These are phyloP conservation scores for Emmonsia crescens DNA, from an alignment of 2,329 filamentous ascomycete genomes.

Conservation along the genomic window DNA sequence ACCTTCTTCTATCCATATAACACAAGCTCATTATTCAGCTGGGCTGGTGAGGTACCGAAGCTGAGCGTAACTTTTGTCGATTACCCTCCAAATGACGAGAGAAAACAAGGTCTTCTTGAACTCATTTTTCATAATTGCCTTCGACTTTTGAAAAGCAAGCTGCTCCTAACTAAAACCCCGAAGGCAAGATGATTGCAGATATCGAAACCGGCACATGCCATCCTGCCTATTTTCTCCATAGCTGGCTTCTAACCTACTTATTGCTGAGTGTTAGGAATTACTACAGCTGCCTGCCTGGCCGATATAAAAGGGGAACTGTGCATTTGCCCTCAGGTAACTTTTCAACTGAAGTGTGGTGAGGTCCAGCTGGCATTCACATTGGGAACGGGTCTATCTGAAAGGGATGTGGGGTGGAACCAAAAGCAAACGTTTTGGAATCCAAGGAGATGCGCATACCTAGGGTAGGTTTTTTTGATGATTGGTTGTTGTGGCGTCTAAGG, in stretches of 20 bases:
- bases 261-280: background rate
- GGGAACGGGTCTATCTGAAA: background rate
- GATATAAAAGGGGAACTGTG: background rate
- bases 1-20: no score
- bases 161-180: no score
- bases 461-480: background rate
- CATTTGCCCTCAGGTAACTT: background rate
- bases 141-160: no score
- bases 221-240: background rate
- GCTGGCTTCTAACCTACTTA: no score
- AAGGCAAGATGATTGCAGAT: no score
- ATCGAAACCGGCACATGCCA: background rate
- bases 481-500: background rate
- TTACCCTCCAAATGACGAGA: no score
- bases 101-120: no score
- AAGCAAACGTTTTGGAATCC: constrained; percentile 7
- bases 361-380: background rate
- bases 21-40: no score
- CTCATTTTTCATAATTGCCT: no score
- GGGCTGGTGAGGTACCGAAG: no score
- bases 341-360: background rate
- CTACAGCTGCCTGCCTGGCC: background rate
- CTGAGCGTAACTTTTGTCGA: no score
- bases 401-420: background rate
- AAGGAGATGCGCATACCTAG: constrained; percentile 5